Base-by-base conservation (phyloP, 495 filamentous ascomycete species). In the Aspergillus sparsus region DNA sequence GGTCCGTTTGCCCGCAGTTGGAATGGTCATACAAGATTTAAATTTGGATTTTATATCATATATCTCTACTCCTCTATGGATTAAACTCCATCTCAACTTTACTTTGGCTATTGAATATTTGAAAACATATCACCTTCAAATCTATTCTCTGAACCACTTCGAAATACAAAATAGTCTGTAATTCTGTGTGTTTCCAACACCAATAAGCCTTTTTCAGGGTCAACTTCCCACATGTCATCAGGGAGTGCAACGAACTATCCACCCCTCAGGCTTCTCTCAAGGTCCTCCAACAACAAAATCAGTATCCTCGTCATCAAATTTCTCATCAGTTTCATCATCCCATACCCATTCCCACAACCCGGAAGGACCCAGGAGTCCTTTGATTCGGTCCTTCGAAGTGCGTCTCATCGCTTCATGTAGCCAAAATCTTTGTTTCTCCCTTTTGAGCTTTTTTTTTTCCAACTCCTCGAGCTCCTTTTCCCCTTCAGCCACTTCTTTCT, bases 281-380 rank as follows among this genome's bases (percentile, higher is more conserved):
- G 37, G 60, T 0, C 49, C 54, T n/a, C 34, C 32, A 34, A 49
- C 5, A 61, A 58, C 45, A 6, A 61, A 32, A 37, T 55, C 60
- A 15, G 31, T 12, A 31, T 36, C 51, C 31, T 46, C 58, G 53
- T 58, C 53, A n/a, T 52, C 47, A 32, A 36, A 16, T 15, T 34
- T 56, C 13, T 66, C 64, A 50, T 50, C 54, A 31, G 46, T 18
- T 45, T 52, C 49, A 36, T 70, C 69, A 34, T 67, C 56, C 69
- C 69, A 70, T 9, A 70, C 64, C 62, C 60, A 70, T 44, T 72
- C 65, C 65, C 67, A 72, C 69, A 67, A 72, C 1, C 12, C 56
- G 60, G 49, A 61, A 47, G 0, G 57, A 27, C 21, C 65, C 31
- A 44, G 27, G 8, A 71, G 49, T 9, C 62, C 57, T 5, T 34